phyloP scores from a whole-genome alignment of 768 basidiomycete genomes.

The Tricholoma sp. region DNA sequence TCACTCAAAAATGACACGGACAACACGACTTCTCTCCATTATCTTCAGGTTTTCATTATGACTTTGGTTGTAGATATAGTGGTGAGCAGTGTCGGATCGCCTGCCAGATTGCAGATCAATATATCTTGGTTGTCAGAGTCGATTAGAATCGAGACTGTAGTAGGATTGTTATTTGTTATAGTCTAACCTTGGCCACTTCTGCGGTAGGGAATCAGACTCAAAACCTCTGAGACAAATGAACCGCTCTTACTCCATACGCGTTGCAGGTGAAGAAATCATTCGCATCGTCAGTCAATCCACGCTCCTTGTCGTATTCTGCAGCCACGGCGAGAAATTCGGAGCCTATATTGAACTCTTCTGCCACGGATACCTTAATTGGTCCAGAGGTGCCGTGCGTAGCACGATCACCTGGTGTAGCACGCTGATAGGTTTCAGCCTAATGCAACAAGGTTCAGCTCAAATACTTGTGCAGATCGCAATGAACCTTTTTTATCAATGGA shows the following conservation, averaged over 20 bases:
- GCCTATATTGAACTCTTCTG: constrained; percentile 34
- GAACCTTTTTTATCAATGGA: constrained; percentile 54
- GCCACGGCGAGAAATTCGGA: constrained; percentile 45
- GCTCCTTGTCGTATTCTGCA: constrained; percentile 39
- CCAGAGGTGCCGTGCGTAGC: constrained; percentile 44
- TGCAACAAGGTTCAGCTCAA: neutral
- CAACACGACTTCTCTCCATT: constrained; percentile 35
- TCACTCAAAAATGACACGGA: constrained; percentile 46
- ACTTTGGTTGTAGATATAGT: constrained; percentile 45
- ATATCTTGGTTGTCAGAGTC: constrained; percentile 34
- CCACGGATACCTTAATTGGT: constrained; percentile 45
- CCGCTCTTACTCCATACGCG: constrained; percentile 40
- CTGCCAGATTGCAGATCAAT: constrained; percentile 45
- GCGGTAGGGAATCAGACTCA: neutral
- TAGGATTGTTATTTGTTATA: neutral
- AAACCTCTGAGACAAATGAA: neutral
- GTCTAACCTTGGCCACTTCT: constrained; percentile 54
- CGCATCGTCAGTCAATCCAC: constrained; percentile 37
- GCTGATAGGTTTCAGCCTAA: constrained; percentile 39
- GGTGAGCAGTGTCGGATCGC: constrained; percentile 52
- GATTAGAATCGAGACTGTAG: neutral
- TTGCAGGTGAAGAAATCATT: constrained; percentile 42
- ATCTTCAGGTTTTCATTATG: constrained; percentile 42
- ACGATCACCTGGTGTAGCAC: constrained; percentile 10
- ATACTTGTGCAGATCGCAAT: neutral